Conservation (phyloP, 495 filamentous ascomycete genomes). For the Neurospora africana region DNA sequence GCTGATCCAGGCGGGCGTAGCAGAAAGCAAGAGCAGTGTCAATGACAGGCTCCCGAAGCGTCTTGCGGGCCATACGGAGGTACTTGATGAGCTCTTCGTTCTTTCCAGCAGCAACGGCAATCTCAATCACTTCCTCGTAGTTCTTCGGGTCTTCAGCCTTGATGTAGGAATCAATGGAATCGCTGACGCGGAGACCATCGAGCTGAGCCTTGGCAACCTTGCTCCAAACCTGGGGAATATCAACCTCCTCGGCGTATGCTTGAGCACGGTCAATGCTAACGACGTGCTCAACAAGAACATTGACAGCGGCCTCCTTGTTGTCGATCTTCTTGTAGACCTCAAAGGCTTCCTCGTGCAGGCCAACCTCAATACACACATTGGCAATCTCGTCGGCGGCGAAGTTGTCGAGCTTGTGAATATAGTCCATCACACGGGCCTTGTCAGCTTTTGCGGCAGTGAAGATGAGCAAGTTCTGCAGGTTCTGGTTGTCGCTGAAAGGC, state of each 20-base stretch:
- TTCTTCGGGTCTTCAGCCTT: slow-evolving; percentile 88
- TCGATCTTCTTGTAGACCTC: slow-evolving; percentile 97
- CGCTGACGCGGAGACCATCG: slow-evolving; percentile 85
- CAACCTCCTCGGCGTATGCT: slow-evolving; percentile 91
- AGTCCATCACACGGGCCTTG: slow-evolving; percentile 90
- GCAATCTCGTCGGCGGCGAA: slow-evolving; percentile 92
- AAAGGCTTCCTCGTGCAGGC: slow-evolving; percentile 93
- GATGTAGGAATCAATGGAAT: slow-evolving; percentile 95
- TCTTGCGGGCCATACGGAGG: slow-evolving; percentile 94
- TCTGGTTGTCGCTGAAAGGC: slow-evolving; percentile 92
- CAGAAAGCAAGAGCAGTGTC: slow-evolving; percentile 91
- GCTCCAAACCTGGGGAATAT: slow-evolving; percentile 97
- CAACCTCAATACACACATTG: slow-evolving; percentile 84
- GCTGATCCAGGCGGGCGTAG: slow-evolving; percentile 82
- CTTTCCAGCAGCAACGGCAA: slow-evolving; percentile 90
- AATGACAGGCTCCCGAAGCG: slow-evolving; percentile 83
- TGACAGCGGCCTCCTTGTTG: slow-evolving; percentile 74
- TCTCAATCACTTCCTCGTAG: slow-evolving; percentile 92
- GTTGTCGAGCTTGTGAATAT: slow-evolving; percentile 80
- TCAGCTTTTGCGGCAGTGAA: slow-evolving; percentile 95
- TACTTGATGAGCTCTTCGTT: slow-evolving; percentile 97
- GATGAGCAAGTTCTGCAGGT: slow-evolving; percentile 92
- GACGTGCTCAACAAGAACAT: slow-evolving; percentile 91
- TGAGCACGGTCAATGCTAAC: slow-evolving; percentile 98
- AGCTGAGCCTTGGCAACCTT: slow-evolving; percentile 97